Conservation (phyloP, 805 yeast genomes). For the Nakazawaea siamensis region DNA sequence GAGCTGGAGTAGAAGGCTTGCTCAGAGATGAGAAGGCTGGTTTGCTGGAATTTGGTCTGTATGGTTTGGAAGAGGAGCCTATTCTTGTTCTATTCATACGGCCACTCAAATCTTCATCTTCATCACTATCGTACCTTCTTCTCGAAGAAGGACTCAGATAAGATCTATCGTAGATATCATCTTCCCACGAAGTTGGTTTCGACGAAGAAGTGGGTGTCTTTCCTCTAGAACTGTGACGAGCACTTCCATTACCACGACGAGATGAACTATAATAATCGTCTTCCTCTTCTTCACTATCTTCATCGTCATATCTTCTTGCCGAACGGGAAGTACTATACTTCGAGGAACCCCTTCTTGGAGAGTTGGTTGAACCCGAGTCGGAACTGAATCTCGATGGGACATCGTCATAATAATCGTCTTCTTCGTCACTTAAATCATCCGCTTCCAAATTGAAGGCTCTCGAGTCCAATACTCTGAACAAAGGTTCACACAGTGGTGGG, state of each 20-base stretch:
- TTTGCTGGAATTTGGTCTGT: constrained; percentile 23
- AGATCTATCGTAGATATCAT: constrained; percentile 65
- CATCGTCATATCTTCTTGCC: constrained; percentile 19
- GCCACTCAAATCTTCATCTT: constrained; percentile 12
- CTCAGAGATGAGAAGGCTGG: constrained; percentile 21
- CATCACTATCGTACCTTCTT: constrained; percentile 4
- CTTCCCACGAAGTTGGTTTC: constrained; percentile 64
- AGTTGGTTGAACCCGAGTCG: constrained; percentile 35
- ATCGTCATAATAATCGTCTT: constrained; percentile 61
- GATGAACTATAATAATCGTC: constrained; percentile 23
- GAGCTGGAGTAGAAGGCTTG: constrained; percentile 32
- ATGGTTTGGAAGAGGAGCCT: constrained; percentile 21
- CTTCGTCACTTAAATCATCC: constrained; percentile 38
- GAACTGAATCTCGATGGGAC: constrained; percentile 63
- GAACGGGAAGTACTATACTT: constrained; percentile 7
- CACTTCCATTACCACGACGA: constrained; percentile 13
- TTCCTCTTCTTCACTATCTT: constrained; percentile 19
- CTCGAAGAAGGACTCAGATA: constrained; percentile 18
- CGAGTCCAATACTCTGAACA: constrained; percentile 79
- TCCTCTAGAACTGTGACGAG: constrained; percentile 16
- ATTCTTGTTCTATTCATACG: constrained; percentile 16
- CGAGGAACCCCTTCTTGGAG: constrained; percentile 15
- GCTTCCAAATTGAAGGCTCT: constrained; percentile 66
- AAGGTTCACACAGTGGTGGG: constrained; percentile 84
- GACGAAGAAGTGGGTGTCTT: constrained; percentile 7